A percentile compares a stretch with the other conserved stretches of the same genome.
These are phyloP conservation scores for Hippophae gyantsensis DNA, from an alignment of 306 rosid genomes.

Conservation along the genomic window DNA sequence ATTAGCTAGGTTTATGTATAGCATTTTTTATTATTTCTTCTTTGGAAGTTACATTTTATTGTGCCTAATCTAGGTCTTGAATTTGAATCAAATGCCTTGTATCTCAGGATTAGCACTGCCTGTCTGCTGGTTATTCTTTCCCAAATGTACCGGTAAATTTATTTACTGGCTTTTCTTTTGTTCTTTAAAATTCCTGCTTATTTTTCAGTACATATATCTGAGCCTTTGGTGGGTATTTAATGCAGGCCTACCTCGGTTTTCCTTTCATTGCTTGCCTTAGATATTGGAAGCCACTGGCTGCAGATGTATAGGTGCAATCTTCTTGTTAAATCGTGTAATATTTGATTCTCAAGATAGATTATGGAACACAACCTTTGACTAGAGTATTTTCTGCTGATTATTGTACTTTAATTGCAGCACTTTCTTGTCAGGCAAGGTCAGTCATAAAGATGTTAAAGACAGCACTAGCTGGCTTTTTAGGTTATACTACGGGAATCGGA, in stretches of 20 bases:
- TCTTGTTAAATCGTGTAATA: neutral
- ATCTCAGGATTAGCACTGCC: constrained; percentile 89
- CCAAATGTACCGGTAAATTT: constrained; percentile 69
- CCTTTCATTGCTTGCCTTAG: constrained; percentile 82
- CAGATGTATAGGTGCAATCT: constrained; percentile 85
- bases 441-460: constrained; percentile 94
- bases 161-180: constrained; percentile 7
- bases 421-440: constrained; percentile 27
- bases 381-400: constrained; percentile 2
- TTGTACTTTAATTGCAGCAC: constrained; percentile 50
- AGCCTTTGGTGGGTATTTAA: constrained; percentile 25
- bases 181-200: constrained; percentile 10
- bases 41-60: constrained; percentile 1
- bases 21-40: neutral
- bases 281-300: constrained; percentile 96
- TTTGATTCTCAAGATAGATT: constrained; percentile 4
- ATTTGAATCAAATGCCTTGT: constrained; percentile 17
- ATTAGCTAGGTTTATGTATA: neutral
- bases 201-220: constrained; percentile 18
- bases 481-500: constrained; percentile 84
- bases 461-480: constrained; percentile 88
- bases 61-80: constrained; percentile 18
- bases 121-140: constrained; percentile 89
- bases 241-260: constrained; percentile 84
- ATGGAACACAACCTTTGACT: neutral